Conservation (phyloP, 148 eudicot genomes). For the Simmondsia chinensis region DNA sequence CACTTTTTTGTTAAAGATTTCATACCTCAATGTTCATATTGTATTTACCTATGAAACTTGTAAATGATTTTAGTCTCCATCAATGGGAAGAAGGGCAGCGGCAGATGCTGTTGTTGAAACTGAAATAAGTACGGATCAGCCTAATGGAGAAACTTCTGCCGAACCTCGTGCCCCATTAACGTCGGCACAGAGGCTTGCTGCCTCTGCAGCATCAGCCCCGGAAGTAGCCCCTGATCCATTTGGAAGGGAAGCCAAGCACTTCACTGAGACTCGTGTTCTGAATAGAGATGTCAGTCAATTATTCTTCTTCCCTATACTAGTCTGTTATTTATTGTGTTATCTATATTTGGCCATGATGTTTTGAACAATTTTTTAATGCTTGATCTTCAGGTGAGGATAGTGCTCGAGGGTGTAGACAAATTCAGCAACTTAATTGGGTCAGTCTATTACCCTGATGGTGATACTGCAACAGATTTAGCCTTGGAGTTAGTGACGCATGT, state of each 20-base stretch:
- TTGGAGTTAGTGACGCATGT: slow-evolving; percentile 75
- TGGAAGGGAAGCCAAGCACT: slow-evolving; percentile 94
- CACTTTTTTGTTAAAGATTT: no score
- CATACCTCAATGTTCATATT: no score
- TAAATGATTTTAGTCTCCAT: slow-evolving; percentile 48
- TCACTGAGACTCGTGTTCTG: slow-evolving; percentile 78
- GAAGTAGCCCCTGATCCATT: slow-evolving; percentile 71
- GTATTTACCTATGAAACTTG: background rate
- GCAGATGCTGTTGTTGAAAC: slow-evolving; percentile 31
- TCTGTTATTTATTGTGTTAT: background rate
- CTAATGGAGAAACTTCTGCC: slow-evolving; percentile 52
- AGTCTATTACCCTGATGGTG: slow-evolving; percentile 79
- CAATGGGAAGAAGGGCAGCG: slow-evolving; percentile 71
- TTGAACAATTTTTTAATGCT: slow-evolving; percentile 3
- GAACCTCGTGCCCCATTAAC: slow-evolving; percentile 55
- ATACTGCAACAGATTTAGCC: slow-evolving; percentile 72
- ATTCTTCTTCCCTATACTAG: slow-evolving; percentile 4
- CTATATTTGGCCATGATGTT: background rate
- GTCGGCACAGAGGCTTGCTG: slow-evolving; percentile 79
- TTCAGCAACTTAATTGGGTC: slow-evolving; percentile 76
- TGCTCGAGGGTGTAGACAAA: slow-evolving; percentile 71
- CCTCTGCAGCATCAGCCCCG: slow-evolving; percentile 33
- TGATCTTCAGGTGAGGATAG: slow-evolving; percentile 66
- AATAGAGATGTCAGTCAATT: slow-evolving; percentile 73
- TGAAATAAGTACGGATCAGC: slow-evolving; percentile 31